Conservation (phyloP, 805 yeast genomes). For the Wickerhamiella siamensis region DNA sequence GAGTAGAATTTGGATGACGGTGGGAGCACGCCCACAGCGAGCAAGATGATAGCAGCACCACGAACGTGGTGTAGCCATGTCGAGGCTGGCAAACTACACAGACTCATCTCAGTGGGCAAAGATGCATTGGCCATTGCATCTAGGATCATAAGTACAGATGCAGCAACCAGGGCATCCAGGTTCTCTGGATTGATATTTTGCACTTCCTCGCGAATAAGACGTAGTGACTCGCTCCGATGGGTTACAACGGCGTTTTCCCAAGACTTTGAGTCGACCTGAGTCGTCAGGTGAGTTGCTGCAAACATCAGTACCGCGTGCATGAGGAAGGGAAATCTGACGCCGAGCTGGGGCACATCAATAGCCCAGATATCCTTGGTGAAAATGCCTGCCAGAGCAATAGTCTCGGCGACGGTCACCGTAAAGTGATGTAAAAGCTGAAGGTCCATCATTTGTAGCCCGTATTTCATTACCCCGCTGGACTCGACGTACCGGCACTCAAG, state of each 20-base stretch:
- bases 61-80: conserved; percentile 97
- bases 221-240: conserved; percentile 77
- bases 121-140: conserved; percentile 89
- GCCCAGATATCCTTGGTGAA: conserved; percentile 79
- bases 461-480: conserved; percentile 22
- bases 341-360: conserved; percentile 72
- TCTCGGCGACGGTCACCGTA: conserved; percentile 67
- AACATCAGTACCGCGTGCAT: conserved; percentile 88
- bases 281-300: conserved; percentile 77
- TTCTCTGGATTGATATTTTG: conserved; percentile 69
- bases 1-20: conserved; percentile 51
- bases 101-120: conserved; percentile 33
- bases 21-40: conserved; percentile 90
- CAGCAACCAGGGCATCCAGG: conserved; percentile 77
- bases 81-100: conserved; percentile 64
- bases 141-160: conserved; percentile 78
- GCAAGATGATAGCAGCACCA: conserved; percentile 89
- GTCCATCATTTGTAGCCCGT: conserved; percentile 52
- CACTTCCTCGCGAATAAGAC: conserved; percentile 73
- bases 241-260: conserved; percentile 39
- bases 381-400: conserved; percentile 83
- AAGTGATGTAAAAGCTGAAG: conserved; percentile 77
- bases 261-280: conserved; percentile 47
- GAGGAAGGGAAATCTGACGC: conserved; percentile 74
- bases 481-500: conserved; percentile 53